These are phyloP conservation scores for Ceratocystis lukuohia DNA, from an alignment of 2,329 filamentous ascomycete species.

Conservation along the genomic window DNA sequence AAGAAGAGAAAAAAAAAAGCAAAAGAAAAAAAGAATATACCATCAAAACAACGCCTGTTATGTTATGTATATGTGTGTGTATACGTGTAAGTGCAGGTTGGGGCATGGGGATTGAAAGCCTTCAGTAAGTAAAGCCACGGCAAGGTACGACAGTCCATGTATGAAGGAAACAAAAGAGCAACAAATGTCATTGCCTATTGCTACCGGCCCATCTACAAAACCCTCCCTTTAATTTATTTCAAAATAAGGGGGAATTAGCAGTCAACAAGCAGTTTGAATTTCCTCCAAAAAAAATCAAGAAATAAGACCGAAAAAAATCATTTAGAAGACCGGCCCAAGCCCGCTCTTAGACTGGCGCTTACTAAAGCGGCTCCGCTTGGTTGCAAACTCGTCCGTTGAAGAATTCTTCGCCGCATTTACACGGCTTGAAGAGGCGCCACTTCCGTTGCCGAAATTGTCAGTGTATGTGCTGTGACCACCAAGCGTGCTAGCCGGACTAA, in stretches of 20 bases:
- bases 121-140: not conserved
- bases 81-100: not conserved
- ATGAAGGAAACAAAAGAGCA: conserved; percentile 21
- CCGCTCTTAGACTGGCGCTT: conserved; percentile 90
- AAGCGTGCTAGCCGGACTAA: conserved; percentile 64
- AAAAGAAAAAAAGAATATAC: conserved; percentile 17
- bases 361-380: conserved; percentile 61
- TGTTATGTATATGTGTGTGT: not conserved
- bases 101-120: not conserved
- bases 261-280: too few relatives aligned
- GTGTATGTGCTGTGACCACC: conserved; percentile 44
- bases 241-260: too few relatives aligned
- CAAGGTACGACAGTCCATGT: not conserved
- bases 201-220: too few relatives aligned
- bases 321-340: conserved; percentile 70
- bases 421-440: conserved; percentile 28
- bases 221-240: too few relatives aligned
- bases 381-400: conserved; percentile 38
- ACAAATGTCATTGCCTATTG: conserved; percentile 14
- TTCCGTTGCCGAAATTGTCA: conserved; percentile 32
- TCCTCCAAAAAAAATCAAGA: conserved; percentile 12
- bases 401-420: conserved; percentile 48
- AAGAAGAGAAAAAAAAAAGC: conserved; percentile 11
- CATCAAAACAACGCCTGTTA: conserved; percentile 4
- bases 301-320: conserved; percentile 20